A percentile compares a stretch with the other conserved stretches of the same genome.
Conservation (phyloP, 345 rosid genomes). For the Gossypium sturtianum region DNA sequence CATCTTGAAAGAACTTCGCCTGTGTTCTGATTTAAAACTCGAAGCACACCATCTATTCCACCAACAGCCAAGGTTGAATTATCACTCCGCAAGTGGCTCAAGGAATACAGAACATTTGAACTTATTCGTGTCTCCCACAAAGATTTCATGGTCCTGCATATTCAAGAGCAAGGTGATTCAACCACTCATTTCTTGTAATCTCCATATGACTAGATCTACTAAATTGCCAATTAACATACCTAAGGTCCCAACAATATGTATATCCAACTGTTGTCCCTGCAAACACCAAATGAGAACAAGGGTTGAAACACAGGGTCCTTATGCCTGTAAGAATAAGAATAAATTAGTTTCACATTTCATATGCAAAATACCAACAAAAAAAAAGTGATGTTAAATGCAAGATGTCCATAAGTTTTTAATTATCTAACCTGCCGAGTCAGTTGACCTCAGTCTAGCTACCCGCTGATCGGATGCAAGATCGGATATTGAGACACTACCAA, state of each 20-base stretch:
- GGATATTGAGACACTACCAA: constrained; percentile 63
- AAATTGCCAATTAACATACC: constrained; percentile 35
- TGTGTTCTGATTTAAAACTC: constrained; percentile 57
- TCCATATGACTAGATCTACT: neutral
- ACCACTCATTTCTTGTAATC: neutral
- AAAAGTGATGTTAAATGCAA: neutral
- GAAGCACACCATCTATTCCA: constrained; percentile 84
- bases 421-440: constrained; percentile 51
- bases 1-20: constrained; percentile 55
- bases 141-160: constrained; percentile 57
- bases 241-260: constrained; percentile 77
- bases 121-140: constrained; percentile 75
- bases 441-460: constrained; percentile 58
- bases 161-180: neutral
- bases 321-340: constrained; percentile 47
- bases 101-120: constrained; percentile 70
- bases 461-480: constrained; percentile 57
- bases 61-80: constrained; percentile 55
- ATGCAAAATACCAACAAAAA: neutral
- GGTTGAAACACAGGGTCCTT: constrained; percentile 60
- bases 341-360: constrained; percentile 7
- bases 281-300: constrained; percentile 49
- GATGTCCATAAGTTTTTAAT: constrained; percentile 1
- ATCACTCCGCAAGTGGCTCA: constrained; percentile 53
- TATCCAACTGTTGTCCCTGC: constrained; percentile 76